Percentiles rank a stretch among this genome's conserved stretches.
Conservation (phyloP, 2,329 filamentous ascomycete genomes). For the Curvularia lunata region DNA sequence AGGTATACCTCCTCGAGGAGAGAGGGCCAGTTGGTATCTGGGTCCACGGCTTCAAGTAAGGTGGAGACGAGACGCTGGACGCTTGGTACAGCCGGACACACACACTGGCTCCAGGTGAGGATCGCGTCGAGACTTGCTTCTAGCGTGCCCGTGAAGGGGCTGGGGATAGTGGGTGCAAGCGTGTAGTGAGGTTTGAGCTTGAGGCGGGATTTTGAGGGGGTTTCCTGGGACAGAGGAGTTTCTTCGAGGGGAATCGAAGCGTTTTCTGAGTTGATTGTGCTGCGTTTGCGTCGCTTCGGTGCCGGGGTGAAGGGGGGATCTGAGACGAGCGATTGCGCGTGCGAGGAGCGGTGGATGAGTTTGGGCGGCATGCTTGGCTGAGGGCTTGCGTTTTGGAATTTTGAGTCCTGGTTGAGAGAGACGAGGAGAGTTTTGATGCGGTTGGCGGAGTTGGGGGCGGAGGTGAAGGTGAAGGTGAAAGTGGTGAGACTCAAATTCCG, state of each 20-base stretch:
- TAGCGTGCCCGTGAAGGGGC: slow-evolving; percentile 32
- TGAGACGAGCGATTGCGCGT: slow-evolving; percentile 14
- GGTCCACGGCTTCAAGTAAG: slow-evolving; percentile 13
- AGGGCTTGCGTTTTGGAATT: too few relatives aligned
- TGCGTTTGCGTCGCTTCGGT: not conserved
- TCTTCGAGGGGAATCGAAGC: not conserved
- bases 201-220: not conserved
- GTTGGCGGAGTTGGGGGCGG: not conserved
- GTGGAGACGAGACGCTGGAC: slow-evolving; percentile 7
- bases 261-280: not conserved
- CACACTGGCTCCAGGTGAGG: slow-evolving; percentile 15
- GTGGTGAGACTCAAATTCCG: not conserved
- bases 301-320: slow-evolving; percentile 7
- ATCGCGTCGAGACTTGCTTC: slow-evolving; percentile 33
- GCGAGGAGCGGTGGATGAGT: slow-evolving; percentile 4
- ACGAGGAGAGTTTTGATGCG: not conserved
- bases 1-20: not conserved
- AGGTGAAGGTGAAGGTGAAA: not conserved
- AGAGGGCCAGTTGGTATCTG: slow-evolving; percentile 21
- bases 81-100: not conserved
- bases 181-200: slow-evolving; percentile 17
- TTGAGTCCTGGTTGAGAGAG: not conserved
- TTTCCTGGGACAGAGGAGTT: not conserved
- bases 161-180: slow-evolving; percentile 30
- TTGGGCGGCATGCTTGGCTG: slow-evolving; percentile 2